phyloP scores from a whole-genome alignment of 2,329 filamentous ascomycete species.

The Arthrobotrys iridis region DNA sequence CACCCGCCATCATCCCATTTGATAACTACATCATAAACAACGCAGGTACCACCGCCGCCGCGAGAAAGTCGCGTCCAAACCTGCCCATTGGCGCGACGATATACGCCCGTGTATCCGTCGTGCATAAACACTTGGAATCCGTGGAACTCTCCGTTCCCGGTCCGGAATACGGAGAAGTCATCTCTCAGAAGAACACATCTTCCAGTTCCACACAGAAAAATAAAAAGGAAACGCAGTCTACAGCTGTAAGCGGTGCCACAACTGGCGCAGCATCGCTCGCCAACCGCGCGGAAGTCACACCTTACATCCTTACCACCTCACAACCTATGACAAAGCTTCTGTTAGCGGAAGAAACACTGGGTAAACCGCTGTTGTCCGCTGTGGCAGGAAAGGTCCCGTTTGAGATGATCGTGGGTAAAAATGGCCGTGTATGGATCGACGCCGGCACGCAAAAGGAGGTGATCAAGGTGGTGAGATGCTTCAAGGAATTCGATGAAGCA shows the following conservation, averaged over 20 bases:
- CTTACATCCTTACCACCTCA: conserved; percentile 39
- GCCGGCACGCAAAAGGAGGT: conserved; percentile 32
- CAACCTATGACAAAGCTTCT: conserved; percentile 45
- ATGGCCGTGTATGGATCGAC: conserved; percentile 50
- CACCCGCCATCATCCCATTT: conserved; percentile 43
- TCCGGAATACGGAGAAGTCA: conserved; percentile 40
- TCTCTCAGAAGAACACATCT: conserved; percentile 41
- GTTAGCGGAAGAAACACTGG: conserved; percentile 22
- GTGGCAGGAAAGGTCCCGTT: conserved; percentile 28
- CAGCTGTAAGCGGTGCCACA: not conserved
- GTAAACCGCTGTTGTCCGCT: conserved; percentile 24
- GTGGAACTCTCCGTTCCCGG: conserved; percentile 42
- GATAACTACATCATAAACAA: conserved; percentile 51
- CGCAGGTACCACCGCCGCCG: conserved; percentile 42
- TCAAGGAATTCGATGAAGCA: conserved; percentile 32
- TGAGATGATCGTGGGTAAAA: conserved; percentile 52
- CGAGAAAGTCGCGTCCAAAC: conserved; percentile 43
- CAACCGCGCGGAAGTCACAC: conserved; percentile 36
- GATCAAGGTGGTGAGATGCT: conserved; percentile 31
- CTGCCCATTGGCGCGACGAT: conserved; percentile 38
- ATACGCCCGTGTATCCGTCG: conserved; percentile 40
- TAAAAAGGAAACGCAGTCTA: not conserved
- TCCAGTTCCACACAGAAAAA: not conserved
- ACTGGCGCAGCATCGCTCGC: conserved; percentile 21
- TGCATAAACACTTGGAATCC: conserved; percentile 49